These are phyloP conservation scores for Oropetium thomaeum DNA, from an alignment of 176 grass and related monocot species.

Conservation along the genomic window DNA sequence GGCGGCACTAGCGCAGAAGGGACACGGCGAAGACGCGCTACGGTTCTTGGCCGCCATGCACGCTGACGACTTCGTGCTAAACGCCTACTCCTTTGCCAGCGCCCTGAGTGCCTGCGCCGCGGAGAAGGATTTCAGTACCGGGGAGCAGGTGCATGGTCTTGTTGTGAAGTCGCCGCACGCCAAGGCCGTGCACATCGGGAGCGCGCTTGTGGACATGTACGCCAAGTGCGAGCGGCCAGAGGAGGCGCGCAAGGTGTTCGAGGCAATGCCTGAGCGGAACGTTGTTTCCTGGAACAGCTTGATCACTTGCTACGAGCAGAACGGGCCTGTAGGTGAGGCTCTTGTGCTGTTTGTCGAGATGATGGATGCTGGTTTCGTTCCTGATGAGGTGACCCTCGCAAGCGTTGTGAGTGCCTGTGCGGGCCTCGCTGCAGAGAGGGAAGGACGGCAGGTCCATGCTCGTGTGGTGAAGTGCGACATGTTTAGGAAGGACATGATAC, in stretches of 20 bases:
- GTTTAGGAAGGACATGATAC: constrained; percentile 38
- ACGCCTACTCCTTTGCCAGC: constrained; percentile 50
- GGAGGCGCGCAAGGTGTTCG: constrained; percentile 37
- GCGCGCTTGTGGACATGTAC: constrained; percentile 91
- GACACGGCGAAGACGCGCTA: constrained; percentile 33
- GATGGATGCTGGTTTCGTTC: constrained; percentile 34
- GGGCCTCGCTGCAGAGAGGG: constrained; percentile 20
- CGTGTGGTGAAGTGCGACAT: constrained; percentile 29
- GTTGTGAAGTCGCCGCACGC: constrained; percentile 28
- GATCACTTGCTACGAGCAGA: constrained; percentile 58
- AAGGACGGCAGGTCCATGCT: constrained; percentile 48
- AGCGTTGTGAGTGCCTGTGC: constrained; percentile 51
- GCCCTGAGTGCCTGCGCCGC: constrained; percentile 43
- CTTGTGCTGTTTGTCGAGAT: constrained; percentile 34
- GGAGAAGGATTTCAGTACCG: constrained; percentile 23
- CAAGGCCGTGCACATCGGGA: constrained; percentile 54
- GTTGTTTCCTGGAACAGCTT: constrained; percentile 54
- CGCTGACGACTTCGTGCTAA: constrained; percentile 54
- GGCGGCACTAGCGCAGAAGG: constrained; percentile 43
- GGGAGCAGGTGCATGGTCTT: constrained; percentile 40
- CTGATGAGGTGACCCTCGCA: constrained; percentile 47
- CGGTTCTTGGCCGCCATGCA: constrained; percentile 49
- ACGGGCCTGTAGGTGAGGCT: constrained; percentile 38
- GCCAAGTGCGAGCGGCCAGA: constrained; percentile 67
- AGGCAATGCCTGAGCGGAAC: constrained; percentile 39